A percentile compares a stretch with the other conserved stretches of the same genome.
These are phyloP conservation scores for Elaeagnus macrophylla DNA, from an alignment of 306 rosid species.

Conservation along the genomic window DNA sequence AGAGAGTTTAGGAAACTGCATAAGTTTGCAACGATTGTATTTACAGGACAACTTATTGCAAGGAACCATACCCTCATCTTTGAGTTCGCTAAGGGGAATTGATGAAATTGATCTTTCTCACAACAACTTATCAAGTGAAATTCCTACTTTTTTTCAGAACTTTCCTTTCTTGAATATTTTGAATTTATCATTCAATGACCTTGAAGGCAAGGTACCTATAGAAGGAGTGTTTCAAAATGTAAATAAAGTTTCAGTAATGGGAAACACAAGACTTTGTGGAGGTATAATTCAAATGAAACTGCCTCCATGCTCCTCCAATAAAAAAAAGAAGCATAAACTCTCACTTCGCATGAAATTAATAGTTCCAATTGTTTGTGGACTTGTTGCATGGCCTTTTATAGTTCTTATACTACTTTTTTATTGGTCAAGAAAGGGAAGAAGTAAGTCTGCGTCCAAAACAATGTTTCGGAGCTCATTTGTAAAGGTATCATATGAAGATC, in stretches of 20 bases:
- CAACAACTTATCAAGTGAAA: constrained; percentile 16
- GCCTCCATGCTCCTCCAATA: constrained; percentile 4
- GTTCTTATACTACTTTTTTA: not conserved
- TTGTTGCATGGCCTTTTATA: not conserved
- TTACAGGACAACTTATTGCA: constrained; percentile 14
- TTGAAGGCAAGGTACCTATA: constrained; percentile 21
- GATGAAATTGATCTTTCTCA: constrained; percentile 15
- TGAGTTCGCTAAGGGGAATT: constrained; percentile 14
- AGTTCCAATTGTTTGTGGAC: constrained; percentile 8
- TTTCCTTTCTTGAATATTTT: not conserved
- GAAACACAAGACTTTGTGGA: constrained; percentile 15
- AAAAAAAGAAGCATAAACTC: not conserved
- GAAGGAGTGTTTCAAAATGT: constrained; percentile 17
- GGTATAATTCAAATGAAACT: constrained; percentile 19
- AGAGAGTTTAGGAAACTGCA: constrained; percentile 4
- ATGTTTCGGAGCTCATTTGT: constrained; percentile 3
- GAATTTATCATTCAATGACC: constrained; percentile 21
- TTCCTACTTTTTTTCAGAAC: constrained; percentile 8
- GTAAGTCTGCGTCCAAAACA: not conserved
- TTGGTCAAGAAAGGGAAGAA: constrained; percentile 6
- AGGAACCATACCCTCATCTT: constrained; percentile 15
- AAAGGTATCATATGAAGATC: constrained; percentile 21
- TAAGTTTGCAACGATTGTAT: constrained; percentile 4
- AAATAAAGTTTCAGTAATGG: constrained; percentile 1
- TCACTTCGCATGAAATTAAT: not conserved